Conservation (phyloP, 2,329 filamentous ascomycete species). For the Claviceps capensis region DNA sequence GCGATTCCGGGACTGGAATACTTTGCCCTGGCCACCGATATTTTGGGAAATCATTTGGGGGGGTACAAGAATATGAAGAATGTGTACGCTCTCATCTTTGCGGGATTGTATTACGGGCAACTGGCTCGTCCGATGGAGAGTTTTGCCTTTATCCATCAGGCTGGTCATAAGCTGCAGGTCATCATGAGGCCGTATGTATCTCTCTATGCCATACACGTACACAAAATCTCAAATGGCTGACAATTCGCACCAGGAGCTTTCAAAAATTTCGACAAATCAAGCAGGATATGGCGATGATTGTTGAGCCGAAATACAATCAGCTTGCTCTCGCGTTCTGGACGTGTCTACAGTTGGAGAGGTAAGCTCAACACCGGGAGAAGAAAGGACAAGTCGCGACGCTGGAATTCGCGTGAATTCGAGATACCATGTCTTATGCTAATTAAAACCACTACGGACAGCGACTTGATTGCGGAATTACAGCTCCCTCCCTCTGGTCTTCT, state of each 20-base stretch:
- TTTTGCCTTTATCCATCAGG: slow-evolving; percentile 46
- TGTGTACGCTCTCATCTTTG: slow-evolving; percentile 73
- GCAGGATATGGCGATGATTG: slow-evolving; percentile 22
- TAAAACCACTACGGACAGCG: slow-evolving; percentile 32
- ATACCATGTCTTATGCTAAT: not conserved
- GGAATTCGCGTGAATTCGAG: not conserved
- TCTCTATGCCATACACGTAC: not conserved
- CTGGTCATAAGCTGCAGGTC: slow-evolving; percentile 48
- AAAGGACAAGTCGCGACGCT: not conserved
- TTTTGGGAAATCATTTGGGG: slow-evolving; percentile 68
- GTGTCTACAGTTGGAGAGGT: slow-evolving; percentile 84
- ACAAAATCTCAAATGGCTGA: not conserved
- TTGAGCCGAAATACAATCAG: slow-evolving; percentile 40
- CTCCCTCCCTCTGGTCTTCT: slow-evolving; percentile 47
- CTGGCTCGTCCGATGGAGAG: slow-evolving; percentile 78
- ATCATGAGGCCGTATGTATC: slow-evolving; percentile 58
- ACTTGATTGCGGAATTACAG: slow-evolving; percentile 77
- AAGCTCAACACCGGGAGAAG: slow-evolving; percentile 8
- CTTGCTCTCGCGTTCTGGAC: slow-evolving; percentile 80
- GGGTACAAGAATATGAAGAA: slow-evolving; percentile 69
- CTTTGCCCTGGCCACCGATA: slow-evolving; percentile 74
- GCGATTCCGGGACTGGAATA: slow-evolving; percentile 82
- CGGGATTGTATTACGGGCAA: slow-evolving; percentile 80
- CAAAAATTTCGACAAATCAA: slow-evolving; percentile 32
- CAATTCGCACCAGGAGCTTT: slow-evolving; percentile 27